Evolutionary conservation across 768 basidiomycete species (phyloP), one percentile per base, ranked within the genome.

Genomic region (Stropharia rugosoannulata): DNA sequence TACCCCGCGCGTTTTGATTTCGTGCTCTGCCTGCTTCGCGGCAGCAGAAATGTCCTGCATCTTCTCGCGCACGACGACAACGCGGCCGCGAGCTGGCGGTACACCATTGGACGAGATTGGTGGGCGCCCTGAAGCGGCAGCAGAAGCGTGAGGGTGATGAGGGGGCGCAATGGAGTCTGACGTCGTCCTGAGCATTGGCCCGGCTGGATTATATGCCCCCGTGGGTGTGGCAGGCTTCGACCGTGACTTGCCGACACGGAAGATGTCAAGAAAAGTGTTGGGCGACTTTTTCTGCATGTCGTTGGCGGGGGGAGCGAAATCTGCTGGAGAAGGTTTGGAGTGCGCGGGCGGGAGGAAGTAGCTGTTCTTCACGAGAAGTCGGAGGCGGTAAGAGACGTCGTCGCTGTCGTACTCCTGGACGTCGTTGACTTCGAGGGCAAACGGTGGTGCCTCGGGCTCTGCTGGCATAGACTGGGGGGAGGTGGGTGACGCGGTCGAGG

Each of bases 261-360:
- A 90, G 48, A 89, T 66, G 65, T 91, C 86, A 50, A 91, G 71
- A 66, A 92, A 89, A 3, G 73, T 60, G 68, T 81, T 66, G 3
- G 72, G 60, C 1, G 75, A 64, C 46, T 75, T 77, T 68, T 83
- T 89, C 55, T 77, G 73, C 29, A 73, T 32, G 6, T 32, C 56
- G 35, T 71, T 67, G 10, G 65, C 64, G 40, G 66, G 66, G 1
- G 70, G 68, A 15, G 81, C 79, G 56, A 92, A 81, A 49, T 88
- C 83, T 25, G 86, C 77, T 2, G 85, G 80, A 9, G 82, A 82
- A 1, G 92, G 92, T 65, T 94, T 94, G 40, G 85, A 80, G 64
- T 94, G 92, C 0, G 92, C 91, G 9, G 92, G 93, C 3, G 92
- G 92, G 37, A 94, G 83, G 65, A 90, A 94, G 67, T 94, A 94